phyloP scores from a whole-genome alignment of 805 yeast genomes.

The Phaffomyces thermotolerans region DNA sequence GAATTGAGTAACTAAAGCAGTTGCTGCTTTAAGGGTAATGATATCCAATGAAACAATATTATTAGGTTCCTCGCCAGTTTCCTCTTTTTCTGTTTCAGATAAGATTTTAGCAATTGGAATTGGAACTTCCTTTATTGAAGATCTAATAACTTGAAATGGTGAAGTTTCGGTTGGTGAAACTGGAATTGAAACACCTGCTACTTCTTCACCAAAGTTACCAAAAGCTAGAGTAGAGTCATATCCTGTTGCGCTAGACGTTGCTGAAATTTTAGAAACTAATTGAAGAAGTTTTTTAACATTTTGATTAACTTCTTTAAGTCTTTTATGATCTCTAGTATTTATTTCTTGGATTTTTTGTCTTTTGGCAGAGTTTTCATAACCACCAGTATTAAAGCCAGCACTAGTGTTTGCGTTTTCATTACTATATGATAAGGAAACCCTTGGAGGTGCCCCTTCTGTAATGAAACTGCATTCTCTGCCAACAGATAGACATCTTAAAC shows the following conservation, averaged over 20 bases:
- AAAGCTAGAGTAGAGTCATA: neutral
- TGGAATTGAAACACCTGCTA: slow-evolving; percentile 6
- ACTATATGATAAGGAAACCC: slow-evolving; percentile 3
- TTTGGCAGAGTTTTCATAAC: neutral
- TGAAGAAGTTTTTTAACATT: slow-evolving; percentile 7
- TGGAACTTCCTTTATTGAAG: slow-evolving; percentile 15
- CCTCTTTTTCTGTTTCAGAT: neutral
- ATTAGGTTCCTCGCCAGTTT: slow-evolving; percentile 18
- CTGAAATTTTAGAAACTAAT: slow-evolving; percentile 9
- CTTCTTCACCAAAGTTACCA: neutral
- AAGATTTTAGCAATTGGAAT: slow-evolving; percentile 12
- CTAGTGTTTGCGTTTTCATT: neutral
- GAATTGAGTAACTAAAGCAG: slow-evolving; percentile 47
- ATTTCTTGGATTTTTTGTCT: neutral
- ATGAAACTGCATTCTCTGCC: slow-evolving; percentile 35
- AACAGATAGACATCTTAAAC: slow-evolving; percentile 53
- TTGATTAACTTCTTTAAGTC: slow-evolving; percentile 6
- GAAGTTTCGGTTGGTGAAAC: slow-evolving; percentile 25
- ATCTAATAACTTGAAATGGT: slow-evolving; percentile 20
- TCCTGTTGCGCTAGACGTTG: neutral
- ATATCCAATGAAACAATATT: slow-evolving; percentile 49
- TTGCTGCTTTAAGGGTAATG: slow-evolving; percentile 40
- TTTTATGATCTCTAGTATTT: slow-evolving; percentile 2
- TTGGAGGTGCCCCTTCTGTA: slow-evolving; percentile 13
- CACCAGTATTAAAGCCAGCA: neutral